Percentiles rank a stretch among this genome's conserved stretches.
Evolutionary conservation across 306 rosid species (phyloP).

Genomic region (Alnus rubra): DNA sequence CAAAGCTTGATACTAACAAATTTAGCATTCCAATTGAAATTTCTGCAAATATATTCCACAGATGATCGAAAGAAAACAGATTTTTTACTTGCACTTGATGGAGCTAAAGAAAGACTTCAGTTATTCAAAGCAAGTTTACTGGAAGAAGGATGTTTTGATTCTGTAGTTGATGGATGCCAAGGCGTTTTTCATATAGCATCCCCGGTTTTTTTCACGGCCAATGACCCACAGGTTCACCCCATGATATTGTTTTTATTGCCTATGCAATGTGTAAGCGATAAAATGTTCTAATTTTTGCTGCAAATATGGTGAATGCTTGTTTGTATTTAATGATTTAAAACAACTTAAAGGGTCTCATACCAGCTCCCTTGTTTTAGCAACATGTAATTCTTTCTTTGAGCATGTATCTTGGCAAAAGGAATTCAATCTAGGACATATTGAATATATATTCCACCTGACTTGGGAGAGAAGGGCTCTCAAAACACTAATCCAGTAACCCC

Average conservation of each 20-base stretch:
- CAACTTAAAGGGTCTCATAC: not conserved
- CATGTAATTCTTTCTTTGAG: not conserved
- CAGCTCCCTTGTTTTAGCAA: not conserved
- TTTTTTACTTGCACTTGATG: conserved; percentile 16
- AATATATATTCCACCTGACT: too few species aligned
- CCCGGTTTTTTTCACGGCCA: not conserved
- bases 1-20: too few species aligned
- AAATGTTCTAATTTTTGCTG: not conserved
- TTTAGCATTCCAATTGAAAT: not conserved
- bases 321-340: not conserved
- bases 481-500: too few species aligned
- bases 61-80: conserved; percentile 21
- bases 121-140: conserved; percentile 16
- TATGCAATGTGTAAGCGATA: not conserved
- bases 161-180: conserved; percentile 10
- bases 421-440: not conserved
- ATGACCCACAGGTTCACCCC: not conserved
- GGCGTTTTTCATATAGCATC: conserved; percentile 26
- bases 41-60: not conserved
- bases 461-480: too few species aligned
- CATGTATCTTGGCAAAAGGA: not conserved
- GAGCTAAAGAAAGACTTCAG: conserved; percentile 16
- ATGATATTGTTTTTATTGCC: not conserved
- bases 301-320: not conserved
- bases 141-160: conserved; percentile 24